Evolutionary conservation across 2,329 filamentous ascomycete species (phyloP).

Genomic region (Aspergillus puulaauensis): DNA sequence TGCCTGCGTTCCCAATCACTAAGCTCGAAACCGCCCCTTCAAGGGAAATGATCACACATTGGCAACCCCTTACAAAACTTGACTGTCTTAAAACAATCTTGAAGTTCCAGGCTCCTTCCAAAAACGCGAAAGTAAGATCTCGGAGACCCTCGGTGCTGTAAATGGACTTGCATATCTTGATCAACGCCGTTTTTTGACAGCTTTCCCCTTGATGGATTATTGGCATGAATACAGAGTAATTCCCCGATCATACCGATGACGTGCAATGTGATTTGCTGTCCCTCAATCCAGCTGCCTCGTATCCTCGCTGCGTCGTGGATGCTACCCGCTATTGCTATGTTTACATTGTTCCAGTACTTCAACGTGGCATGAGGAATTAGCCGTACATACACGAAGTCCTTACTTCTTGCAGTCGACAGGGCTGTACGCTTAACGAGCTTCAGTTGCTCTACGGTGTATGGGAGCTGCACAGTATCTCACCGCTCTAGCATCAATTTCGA

Average conservation of each 20-base stretch:
- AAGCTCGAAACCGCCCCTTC: neutral
- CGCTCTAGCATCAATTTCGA: constrained; percentile 15
- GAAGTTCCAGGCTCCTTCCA: neutral
- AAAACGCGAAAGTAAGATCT: neutral
- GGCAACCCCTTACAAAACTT: neutral
- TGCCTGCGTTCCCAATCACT: neutral
- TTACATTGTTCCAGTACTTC: neutral
- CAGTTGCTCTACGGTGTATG: constrained; percentile 1
- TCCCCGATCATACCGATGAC: neutral
- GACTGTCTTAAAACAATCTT: neutral
- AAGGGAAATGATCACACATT: neutral
- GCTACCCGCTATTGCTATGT: neutral
- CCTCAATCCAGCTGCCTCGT: neutral
- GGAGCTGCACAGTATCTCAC: constrained; percentile 10
- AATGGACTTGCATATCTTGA: neutral
- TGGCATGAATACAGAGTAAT: neutral
- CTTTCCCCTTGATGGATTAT: neutral
- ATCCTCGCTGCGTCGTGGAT: neutral
- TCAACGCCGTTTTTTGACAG: constrained; percentile 3
- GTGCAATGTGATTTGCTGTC: constrained; percentile 1
- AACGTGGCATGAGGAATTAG: constrained; percentile 16
- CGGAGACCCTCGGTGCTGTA: neutral
- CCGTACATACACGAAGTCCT: constrained; percentile 9
- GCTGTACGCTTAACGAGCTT: neutral
- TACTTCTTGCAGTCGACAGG: constrained; percentile 11